phyloP scores from a whole-genome alignment of 805 yeast species.

The Hanseniaspora thailandica region DNA sequence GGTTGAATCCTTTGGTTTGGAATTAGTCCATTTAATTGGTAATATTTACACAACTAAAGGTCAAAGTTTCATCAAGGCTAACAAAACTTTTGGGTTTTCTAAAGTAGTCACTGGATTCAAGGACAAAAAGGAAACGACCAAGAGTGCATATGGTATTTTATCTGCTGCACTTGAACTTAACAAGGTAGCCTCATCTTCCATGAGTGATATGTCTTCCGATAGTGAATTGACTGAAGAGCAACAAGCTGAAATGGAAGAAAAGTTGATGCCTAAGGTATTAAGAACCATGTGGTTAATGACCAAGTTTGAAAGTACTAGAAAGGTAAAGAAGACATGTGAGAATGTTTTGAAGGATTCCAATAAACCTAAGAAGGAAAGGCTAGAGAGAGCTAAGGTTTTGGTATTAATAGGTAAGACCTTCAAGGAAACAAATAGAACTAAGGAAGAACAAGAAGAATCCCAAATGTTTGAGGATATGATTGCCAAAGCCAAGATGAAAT shows the following conservation, averaged over 20 bases:
- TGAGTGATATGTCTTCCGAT: slow-evolving; percentile 59
- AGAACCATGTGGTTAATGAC: slow-evolving; percentile 96
- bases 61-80: slow-evolving; percentile 56
- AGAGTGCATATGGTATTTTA: slow-evolving; percentile 71
- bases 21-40: slow-evolving; percentile 74
- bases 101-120: slow-evolving; percentile 71
- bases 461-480: slow-evolving; percentile 82
- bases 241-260: slow-evolving; percentile 67
- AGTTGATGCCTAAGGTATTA: slow-evolving; percentile 75
- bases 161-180: slow-evolving; percentile 60
- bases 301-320: slow-evolving; percentile 68
- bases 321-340: slow-evolving; percentile 74
- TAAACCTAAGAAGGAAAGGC: slow-evolving; percentile 48
- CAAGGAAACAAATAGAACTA: slow-evolving; percentile 53
- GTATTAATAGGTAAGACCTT: slow-evolving; percentile 60
- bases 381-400: slow-evolving; percentile 70
- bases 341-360: slow-evolving; percentile 57
- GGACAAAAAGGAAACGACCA: slow-evolving; percentile 72
- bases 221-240: slow-evolving; percentile 44
- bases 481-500: slow-evolving; percentile 64
- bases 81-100: slow-evolving; percentile 75
- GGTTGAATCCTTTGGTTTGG: slow-evolving; percentile 90
- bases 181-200: slow-evolving; percentile 51
- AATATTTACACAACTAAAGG: slow-evolving; percentile 66
- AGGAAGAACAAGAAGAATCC: slow-evolving; percentile 88